Percentiles rank a stretch among this genome's conserved stretches.
Evolutionary conservation across 768 basidiomycete species (phyloP).

Genomic region (Termitomyces sp.): DNA sequence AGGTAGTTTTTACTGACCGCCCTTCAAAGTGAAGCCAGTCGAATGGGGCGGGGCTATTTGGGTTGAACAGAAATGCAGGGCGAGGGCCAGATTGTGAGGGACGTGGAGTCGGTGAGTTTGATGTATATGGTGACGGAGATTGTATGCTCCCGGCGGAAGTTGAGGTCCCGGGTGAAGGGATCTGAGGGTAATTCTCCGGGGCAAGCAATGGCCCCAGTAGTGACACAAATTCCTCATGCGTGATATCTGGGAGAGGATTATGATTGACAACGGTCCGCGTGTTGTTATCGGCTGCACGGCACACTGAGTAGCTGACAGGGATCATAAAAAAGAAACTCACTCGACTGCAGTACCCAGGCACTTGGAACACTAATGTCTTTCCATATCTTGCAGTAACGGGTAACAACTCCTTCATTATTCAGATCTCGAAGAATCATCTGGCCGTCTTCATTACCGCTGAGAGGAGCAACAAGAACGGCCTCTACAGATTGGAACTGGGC

Average conservation of each 20-base stretch:
- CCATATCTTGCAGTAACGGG: conserved; percentile 71
- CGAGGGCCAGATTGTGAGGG: conserved; percentile 23
- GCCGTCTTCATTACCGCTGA: conserved; percentile 71
- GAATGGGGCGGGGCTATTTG: conserved; percentile 68
- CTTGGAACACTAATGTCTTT: conserved; percentile 66
- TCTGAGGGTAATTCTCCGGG: conserved; percentile 65
- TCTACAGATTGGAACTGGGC: conserved; percentile 67
- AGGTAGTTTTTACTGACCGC: conserved; percentile 70
- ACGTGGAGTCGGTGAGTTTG: conserved; percentile 20
- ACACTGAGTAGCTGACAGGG: neutral
- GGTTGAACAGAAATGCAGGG: conserved; percentile 30
- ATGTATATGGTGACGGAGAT: conserved; percentile 28
- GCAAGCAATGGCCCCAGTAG: conserved; percentile 75
- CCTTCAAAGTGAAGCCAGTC: conserved; percentile 89
- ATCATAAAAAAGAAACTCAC: conserved; percentile 27
- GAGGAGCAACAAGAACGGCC: conserved; percentile 65
- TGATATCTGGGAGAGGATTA: conserved; percentile 81
- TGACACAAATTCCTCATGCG: conserved; percentile 81
- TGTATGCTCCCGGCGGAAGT: conserved; percentile 23
- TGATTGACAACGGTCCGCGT: conserved; percentile 75
- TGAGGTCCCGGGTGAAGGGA: conserved; percentile 23
- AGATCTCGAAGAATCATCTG: conserved; percentile 56
- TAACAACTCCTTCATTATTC: conserved; percentile 61
- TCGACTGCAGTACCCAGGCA: conserved; percentile 77
- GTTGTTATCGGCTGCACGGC: conserved; percentile 43